These are phyloP conservation scores for Dioszegia aurantiaca DNA, from an alignment of 768 basidiomycete species.

Conservation along the genomic window DNA sequence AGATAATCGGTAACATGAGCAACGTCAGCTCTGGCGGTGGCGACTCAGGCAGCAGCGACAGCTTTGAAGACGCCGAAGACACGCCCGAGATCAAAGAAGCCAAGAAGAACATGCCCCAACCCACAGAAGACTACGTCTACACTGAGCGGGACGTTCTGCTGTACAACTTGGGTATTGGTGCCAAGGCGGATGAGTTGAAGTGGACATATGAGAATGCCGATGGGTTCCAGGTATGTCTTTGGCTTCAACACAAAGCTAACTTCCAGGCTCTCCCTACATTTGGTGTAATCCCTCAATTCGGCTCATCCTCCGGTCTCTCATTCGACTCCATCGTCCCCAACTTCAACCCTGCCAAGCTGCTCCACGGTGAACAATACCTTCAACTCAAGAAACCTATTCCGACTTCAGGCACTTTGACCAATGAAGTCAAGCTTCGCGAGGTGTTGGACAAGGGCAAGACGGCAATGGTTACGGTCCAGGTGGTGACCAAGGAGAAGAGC, in stretches of 20 bases:
- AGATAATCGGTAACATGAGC: conserved; percentile 64
- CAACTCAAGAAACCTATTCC: conserved; percentile 79
- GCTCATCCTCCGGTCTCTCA: conserved; percentile 64
- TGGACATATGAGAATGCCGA: conserved; percentile 90
- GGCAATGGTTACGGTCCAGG: conserved; percentile 75
- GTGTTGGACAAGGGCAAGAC: conserved; percentile 72
- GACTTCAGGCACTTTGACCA: conserved; percentile 74
- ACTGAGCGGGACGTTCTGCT: conserved; percentile 87
- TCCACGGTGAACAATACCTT: conserved; percentile 96
- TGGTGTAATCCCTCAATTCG: conserved; percentile 89
- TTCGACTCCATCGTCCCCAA: conserved; percentile 84
- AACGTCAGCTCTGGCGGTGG: conserved; percentile 53
- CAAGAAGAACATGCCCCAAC: conserved; percentile 60
- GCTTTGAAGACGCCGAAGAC: conserved; percentile 69
- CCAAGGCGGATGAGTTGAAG: conserved; percentile 84
- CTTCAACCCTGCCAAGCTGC: conserved; percentile 91
- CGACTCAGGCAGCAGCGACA: conserved; percentile 17
- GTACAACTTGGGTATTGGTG: conserved; percentile 93
- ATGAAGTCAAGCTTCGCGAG: conserved; percentile 63
- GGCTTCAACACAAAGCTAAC: neutral
- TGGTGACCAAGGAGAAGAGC: conserved; percentile 74
- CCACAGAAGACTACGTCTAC: conserved; percentile 64
- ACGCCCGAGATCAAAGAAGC: conserved; percentile 75
- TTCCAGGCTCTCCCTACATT: conserved; percentile 77
- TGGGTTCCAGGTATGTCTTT: conserved; percentile 59